Base-by-base conservation (phyloP, 345 rosid species). In the Aquilaria yunnanensis region DNA sequence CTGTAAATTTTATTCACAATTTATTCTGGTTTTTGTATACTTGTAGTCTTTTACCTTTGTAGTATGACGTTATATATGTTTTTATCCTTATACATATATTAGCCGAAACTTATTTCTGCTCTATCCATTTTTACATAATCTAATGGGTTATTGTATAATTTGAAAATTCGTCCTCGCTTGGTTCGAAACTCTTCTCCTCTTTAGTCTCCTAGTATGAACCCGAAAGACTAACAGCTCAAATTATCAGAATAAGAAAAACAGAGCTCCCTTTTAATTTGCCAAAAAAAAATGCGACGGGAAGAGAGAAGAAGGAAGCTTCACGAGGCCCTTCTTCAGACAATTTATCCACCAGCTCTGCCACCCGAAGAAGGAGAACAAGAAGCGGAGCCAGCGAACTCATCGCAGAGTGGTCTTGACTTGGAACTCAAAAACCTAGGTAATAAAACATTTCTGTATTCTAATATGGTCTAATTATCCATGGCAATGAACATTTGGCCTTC, bases 271-370 rank as follows among this genome's bases (percentile, higher is more conserved):
- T 13, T 12, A 49, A 32, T 9, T 31, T 16, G 23, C 23, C 23
- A n/a, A n/a, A 16, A 16, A 37, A 37, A 37, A 58, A 76, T 64
- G 82, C 72, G 77, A 57, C 83, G 92, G 16, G 85, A 80, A 60
- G 95, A 82, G 70, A 85, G 72, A 69, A 81, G 86, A 60, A 74
- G 83, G 34, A 70, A 77, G 72, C 66, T 92, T 61, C 88, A 81
- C 34, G 87, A 86, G 69, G 90, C 92, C 57, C 75, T 86, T 72
- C 70, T 86, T 46, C 69, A 70, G 58, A 81, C 86, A 0, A 78
- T 89, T 16, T 80, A 80, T 74, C 96, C 88, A 61, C 75, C 80
- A n/a, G 48, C 78, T 0, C 65, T 83, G 4, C 50, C 79, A n/a
- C 53, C 72, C 34, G 34, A 54, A 52, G 41, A 14, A 32, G 59